Percentiles rank a stretch among this genome's conserved stretches.
Evolutionary conservation across 1,139 yeast species (phyloP).

Genomic region (Yamadazyma aaseri): DNA sequence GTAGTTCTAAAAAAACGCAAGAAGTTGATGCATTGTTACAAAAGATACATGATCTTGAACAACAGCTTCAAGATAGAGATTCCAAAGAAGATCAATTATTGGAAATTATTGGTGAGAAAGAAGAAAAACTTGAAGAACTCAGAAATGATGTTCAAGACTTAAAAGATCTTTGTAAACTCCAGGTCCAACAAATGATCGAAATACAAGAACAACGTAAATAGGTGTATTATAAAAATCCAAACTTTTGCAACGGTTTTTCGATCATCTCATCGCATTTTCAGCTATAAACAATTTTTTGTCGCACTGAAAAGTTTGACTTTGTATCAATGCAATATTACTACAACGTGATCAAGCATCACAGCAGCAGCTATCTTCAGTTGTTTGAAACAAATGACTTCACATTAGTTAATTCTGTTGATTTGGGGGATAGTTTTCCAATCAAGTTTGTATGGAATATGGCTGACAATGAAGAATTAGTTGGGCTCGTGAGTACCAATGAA

Average conservation of each 20-base stretch:
- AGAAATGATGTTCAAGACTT: constrained; percentile 86
- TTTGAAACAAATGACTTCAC: constrained; percentile 17
- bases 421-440: constrained; percentile 4
- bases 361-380: constrained; percentile 12
- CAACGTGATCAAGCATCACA: constrained; percentile 8
- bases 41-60: constrained; percentile 40
- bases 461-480: constrained; percentile 9
- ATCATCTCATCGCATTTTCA: background rate
- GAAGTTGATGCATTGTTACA: constrained; percentile 40
- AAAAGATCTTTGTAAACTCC: constrained; percentile 76
- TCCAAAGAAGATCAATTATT: constrained; percentile 58
- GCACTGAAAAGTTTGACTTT: constrained; percentile 3
- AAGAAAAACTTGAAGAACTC: constrained; percentile 82
- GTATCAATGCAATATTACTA: constrained; percentile 10
- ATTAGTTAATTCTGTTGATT: constrained; percentile 11
- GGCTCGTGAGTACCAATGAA: constrained; percentile 4
- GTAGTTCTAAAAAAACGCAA: constrained; percentile 14
- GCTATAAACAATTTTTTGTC: background rate
- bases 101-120: constrained; percentile 82
- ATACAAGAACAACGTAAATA: constrained; percentile 39
- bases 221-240: background rate
- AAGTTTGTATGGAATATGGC: constrained; percentile 7
- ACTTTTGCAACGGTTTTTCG: background rate
- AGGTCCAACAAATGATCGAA: constrained; percentile 82
- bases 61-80: constrained; percentile 34